Conservation (phyloP, 1,284 basidiomycete species). For the Mycena sp. region DNA sequence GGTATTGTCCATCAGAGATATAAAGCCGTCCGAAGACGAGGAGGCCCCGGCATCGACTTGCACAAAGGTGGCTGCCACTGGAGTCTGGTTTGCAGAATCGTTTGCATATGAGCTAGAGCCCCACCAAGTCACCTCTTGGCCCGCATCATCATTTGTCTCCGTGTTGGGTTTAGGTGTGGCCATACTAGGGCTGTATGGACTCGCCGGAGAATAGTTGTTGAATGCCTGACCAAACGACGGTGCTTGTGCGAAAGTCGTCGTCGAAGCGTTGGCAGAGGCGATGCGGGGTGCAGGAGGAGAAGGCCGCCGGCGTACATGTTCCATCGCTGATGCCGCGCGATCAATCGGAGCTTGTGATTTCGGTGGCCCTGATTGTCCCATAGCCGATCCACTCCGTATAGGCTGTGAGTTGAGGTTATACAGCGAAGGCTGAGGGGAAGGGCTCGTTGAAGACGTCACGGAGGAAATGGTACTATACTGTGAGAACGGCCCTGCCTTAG, state of each 20-base stretch:
- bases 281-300: slow-evolving; percentile 60
- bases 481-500: slow-evolving; percentile 85
- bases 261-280: slow-evolving; percentile 61
- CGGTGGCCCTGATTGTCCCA: slow-evolving; percentile 59
- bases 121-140: slow-evolving; percentile 68
- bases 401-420: slow-evolving; percentile 52
- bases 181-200: slow-evolving; percentile 44
- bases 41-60: slow-evolving; percentile 52
- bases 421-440: slow-evolving; percentile 74
- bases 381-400: slow-evolving; percentile 73
- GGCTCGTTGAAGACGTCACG: slow-evolving; percentile 71
- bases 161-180: slow-evolving; percentile 47
- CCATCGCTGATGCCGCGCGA: slow-evolving; percentile 81
- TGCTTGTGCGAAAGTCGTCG: slow-evolving; percentile 57
- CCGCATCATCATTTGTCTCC: slow-evolving; percentile 43
- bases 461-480: slow-evolving; percentile 96
- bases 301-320: slow-evolving; percentile 63
- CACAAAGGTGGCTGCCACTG: slow-evolving; percentile 73
- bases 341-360: slow-evolving; percentile 63
- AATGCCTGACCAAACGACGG: slow-evolving; percentile 50
- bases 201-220: slow-evolving; percentile 40
- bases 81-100: slow-evolving; percentile 60
- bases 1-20: slow-evolving; percentile 86
- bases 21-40: slow-evolving; percentile 70
- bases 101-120: slow-evolving; percentile 58